A percentile compares a stretch with the other conserved stretches of the same genome.
Evolutionary conservation across 2,329 filamentous ascomycete species (phyloP).

Genomic region (Corynespora cassiicola): DNA sequence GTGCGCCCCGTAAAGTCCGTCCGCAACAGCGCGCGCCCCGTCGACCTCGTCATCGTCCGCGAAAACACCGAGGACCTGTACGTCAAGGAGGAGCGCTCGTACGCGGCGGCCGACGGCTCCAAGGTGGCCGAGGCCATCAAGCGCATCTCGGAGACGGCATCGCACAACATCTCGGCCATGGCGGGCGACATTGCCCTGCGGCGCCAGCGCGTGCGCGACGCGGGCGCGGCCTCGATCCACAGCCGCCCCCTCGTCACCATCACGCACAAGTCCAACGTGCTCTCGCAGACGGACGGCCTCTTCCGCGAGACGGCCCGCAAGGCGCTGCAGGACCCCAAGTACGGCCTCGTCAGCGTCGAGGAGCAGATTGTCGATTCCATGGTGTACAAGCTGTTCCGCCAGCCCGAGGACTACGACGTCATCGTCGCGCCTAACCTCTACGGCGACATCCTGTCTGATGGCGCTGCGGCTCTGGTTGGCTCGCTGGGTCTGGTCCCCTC

Average conservation of each 20-base stretch:
- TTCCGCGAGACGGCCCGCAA: constrained; percentile 82
- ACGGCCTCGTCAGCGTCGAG: constrained; percentile 72
- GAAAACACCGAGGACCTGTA: constrained; percentile 99
- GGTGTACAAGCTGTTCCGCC: constrained; percentile 99
- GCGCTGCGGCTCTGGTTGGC: constrained; percentile 91
- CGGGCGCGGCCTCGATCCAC: constrained; percentile 67
- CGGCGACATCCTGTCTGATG: constrained; percentile 95
- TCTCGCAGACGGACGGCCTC: constrained; percentile 94
- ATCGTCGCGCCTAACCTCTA: constrained; percentile 98
- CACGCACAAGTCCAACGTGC: constrained; percentile 97
- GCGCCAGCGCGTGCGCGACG: constrained; percentile 78
- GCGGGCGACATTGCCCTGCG: constrained; percentile 93
- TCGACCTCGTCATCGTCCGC: constrained; percentile 97
- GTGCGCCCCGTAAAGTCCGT: constrained; percentile 93
- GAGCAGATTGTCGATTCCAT: constrained; percentile 99
- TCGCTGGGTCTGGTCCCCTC: constrained; percentile 90
- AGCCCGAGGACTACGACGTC: constrained; percentile 94
- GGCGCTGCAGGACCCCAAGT: constrained; percentile 72
- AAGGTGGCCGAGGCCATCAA: constrained; percentile 98
- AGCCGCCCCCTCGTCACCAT: constrained; percentile 82
- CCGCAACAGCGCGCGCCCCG: constrained; percentile 66
- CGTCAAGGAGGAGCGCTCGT: constrained; percentile 94
- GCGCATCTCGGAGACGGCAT: constrained; percentile 88
- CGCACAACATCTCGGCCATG: constrained; percentile 85
- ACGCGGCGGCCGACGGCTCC: constrained; percentile 71